Evolutionary conservation across 495 filamentous ascomycete species (phyloP).

Genomic region (Podospora sp.): DNA sequence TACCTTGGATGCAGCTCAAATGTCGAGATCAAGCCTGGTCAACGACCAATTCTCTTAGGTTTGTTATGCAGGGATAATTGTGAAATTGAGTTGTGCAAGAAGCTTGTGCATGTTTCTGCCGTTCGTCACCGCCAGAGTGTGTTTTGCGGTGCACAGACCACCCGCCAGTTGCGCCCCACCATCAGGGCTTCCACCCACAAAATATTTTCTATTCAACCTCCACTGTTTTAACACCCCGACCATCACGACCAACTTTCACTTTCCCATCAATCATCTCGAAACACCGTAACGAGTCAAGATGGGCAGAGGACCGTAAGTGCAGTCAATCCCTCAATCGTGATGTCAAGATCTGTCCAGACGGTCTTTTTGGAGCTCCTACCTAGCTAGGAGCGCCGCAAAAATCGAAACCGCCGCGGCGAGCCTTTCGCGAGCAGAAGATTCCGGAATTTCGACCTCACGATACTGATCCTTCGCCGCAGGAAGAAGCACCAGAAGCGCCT

Average conservation of each 20-base stretch:
- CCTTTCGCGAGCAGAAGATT: background rate
- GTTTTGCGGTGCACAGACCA: slow-evolving; percentile 19
- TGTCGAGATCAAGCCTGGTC: too few relatives aligned
- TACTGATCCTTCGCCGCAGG: slow-evolving; percentile 50
- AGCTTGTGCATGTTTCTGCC: slow-evolving; percentile 9
- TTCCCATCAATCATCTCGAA: slow-evolving; percentile 39
- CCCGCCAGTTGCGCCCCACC: slow-evolving; percentile 21
- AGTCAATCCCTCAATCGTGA: slow-evolving; percentile 1
- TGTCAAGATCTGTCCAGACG: background rate
- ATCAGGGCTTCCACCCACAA: slow-evolving; percentile 41
- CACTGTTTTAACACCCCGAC: slow-evolving; percentile 22
- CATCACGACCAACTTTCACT: slow-evolving; percentile 27
- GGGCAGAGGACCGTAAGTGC: slow-evolving; percentile 56
- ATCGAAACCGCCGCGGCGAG: background rate
- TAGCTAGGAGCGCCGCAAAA: background rate
- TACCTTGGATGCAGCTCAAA: too few relatives aligned
- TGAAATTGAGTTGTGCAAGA: background rate
- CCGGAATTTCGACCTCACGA: slow-evolving; percentile 11
- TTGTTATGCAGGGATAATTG: background rate
- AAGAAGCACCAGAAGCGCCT: slow-evolving; percentile 99
- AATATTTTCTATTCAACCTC: slow-evolving; percentile 31
- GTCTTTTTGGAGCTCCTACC: background rate
- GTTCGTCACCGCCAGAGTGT: background rate
- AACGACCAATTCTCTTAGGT: too few relatives aligned
- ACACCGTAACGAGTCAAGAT: slow-evolving; percentile 44